Percentiles rank a stretch among this genome's conserved stretches.
Evolutionary conservation across 2,329 filamentous ascomycete genomes (phyloP).

Genomic region (Neurospora crassa): DNA sequence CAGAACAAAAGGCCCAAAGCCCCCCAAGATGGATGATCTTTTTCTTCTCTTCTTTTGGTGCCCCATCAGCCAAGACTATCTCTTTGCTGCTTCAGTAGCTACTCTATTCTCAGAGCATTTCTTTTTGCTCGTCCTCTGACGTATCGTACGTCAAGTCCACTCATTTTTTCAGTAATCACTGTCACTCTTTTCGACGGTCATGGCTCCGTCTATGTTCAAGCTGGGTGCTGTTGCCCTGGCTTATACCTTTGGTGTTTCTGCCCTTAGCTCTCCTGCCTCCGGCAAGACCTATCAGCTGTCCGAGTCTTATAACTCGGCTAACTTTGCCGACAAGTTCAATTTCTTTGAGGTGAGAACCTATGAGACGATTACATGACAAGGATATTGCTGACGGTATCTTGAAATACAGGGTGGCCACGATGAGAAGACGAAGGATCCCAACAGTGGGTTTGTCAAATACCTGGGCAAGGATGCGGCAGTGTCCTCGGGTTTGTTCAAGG

Average conservation of each 20-base stretch:
- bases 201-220: conserved; percentile 32
- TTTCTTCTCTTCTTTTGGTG: conserved; percentile 1
- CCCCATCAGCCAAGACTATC: conserved; percentile 1
- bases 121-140: conserved; percentile 31
- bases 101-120: conserved; percentile 18
- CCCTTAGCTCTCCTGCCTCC: conserved; percentile 14
- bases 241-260: conserved; percentile 22
- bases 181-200: conserved; percentile 16
- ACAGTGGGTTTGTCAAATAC: conserved; percentile 54
- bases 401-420: conserved; percentile 4
- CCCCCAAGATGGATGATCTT: conserved; percentile 1
- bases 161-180: conserved; percentile 21
- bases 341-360: conserved; percentile 27
- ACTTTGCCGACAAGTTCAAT: conserved; percentile 39
- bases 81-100: conserved; percentile 19
- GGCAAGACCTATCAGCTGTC: conserved; percentile 27
- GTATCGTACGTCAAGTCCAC: conserved; percentile 34
- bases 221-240: conserved; percentile 30
- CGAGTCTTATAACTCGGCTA: conserved; percentile 31
- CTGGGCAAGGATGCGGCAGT: conserved; percentile 25
- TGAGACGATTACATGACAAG: not conserved
- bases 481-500: conserved; percentile 25
- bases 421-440: conserved; percentile 41
- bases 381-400: not conserved
- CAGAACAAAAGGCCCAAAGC: not conserved